Evolutionary conservation across 768 basidiomycete species (phyloP), one percentile per base, ranked within the genome.

Genomic region (Podaxis carcinomalis): DNA sequence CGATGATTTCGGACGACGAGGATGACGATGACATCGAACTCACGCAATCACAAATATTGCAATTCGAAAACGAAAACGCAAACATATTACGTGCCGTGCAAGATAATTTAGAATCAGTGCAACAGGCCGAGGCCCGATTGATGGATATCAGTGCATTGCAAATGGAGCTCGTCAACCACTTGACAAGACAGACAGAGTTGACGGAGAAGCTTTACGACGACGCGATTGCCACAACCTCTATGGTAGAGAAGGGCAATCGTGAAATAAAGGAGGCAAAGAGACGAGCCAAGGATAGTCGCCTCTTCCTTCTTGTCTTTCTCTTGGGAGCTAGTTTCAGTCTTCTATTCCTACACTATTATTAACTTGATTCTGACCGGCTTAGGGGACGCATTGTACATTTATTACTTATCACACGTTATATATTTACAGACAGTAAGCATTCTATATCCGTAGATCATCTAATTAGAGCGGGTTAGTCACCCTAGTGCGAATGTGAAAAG

Each of bases 141-240:
- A 81, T 95, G 77, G 96, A 98, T 69, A 98, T 99, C 68, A 92
- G 92, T 67, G 83, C 90, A 44, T 76, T 99, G 60, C 97, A 99
- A 78, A 88, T 91, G 77, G 92, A 98, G 73, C 80, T 99, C 65
- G 86, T 97, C 53, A 78, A 84, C 13, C 94, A 98, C 70, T 80
- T 99, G 42, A 89, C 90, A 37, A 83, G 80, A 68, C 97, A 99
- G 79, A 90, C 90, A 2, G 95, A 95, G 76, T 74, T 95, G 65
- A 94, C 95, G 9, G 95, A 98, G 68, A 87, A 93, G 72, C 76
- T 99, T 62, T 97, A 93, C 69, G 94, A 97, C 66, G 96, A 99
- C 69, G 95, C 94, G 7, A 88, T 97, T 57, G 85, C 89, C 1
- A 92, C 91, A 28, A 89, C 92, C 10, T 87, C 85, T 6, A 90